phyloP scores from a whole-genome alignment of 2,329 filamentous ascomycete genomes.

The Myriosclerotinia curreyana region DNA sequence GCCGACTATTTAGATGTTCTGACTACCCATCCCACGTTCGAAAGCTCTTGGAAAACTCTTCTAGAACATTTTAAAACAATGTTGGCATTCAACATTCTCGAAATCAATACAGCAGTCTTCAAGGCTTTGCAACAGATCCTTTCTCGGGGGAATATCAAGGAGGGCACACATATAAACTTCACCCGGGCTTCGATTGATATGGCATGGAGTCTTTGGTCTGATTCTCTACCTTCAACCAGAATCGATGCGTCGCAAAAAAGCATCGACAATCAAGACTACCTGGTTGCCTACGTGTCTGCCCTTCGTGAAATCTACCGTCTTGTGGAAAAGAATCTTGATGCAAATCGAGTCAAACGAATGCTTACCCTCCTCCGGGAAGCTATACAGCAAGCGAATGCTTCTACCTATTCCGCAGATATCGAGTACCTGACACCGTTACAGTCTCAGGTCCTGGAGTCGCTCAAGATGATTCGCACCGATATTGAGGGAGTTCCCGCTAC shows the following conservation, averaged over 20 bases:
- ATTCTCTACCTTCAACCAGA: slow-evolving; percentile 55
- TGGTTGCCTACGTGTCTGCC: slow-evolving; percentile 78
- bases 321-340: slow-evolving; percentile 60
- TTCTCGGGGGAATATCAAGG: slow-evolving; percentile 46
- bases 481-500: slow-evolving; percentile 61
- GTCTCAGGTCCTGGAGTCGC: slow-evolving; percentile 61
- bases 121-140: slow-evolving; percentile 64
- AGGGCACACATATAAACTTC: slow-evolving; percentile 39
- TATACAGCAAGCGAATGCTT: slow-evolving; percentile 65
- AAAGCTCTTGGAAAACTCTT: slow-evolving; percentile 71
- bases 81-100: slow-evolving; percentile 61
- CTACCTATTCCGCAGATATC: slow-evolving; percentile 67
- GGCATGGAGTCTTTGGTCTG: slow-evolving; percentile 69
- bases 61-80: slow-evolving; percentile 65
- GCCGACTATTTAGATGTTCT: slow-evolving; percentile 74
- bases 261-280: slow-evolving; percentile 71
- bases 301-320: slow-evolving; percentile 77
- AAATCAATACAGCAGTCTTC: slow-evolving; percentile 69
- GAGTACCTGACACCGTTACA: slow-evolving; percentile 74
- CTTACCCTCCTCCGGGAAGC: slow-evolving; percentile 68
- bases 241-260: slow-evolving; percentile 45
- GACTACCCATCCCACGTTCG: slow-evolving; percentile 62
- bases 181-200: slow-evolving; percentile 51
- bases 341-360: slow-evolving; percentile 63
- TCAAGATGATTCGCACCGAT: slow-evolving; percentile 66